phyloP scores from a whole-genome alignment of 2,329 filamentous ascomycete genomes.

The Fusarium sp. region DNA sequence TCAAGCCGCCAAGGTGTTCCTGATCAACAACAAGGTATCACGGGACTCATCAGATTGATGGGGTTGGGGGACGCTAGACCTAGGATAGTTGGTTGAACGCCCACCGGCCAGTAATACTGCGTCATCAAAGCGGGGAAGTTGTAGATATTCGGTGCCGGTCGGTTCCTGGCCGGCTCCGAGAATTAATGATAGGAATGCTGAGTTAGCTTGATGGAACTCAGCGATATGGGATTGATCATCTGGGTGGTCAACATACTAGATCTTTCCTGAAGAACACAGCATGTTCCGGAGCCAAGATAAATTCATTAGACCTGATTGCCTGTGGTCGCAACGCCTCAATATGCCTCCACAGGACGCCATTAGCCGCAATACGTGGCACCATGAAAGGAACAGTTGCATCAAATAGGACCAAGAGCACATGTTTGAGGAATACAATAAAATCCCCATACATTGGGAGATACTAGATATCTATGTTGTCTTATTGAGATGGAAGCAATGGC shows the following conservation, averaged over 20 bases:
- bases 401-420: neutral
- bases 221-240: neutral
- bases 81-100: neutral
- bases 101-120: neutral
- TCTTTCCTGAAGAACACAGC: neutral
- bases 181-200: neutral
- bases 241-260: neutral
- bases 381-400: too few species aligned
- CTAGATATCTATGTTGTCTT: neutral
- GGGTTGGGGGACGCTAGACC: conserved; percentile 1
- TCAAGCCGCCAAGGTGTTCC: neutral
- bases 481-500: neutral
- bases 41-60: neutral
- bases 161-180: neutral
- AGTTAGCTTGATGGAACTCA: neutral
- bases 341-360: neutral
- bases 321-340: neutral
- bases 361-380: neutral
- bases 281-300: neutral
- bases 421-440: neutral
- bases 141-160: neutral
- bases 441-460: neutral
- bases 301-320: too few species aligned
- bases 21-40: neutral
- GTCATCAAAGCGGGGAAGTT: neutral